Base-by-base conservation (phyloP, 768 basidiomycete species). In the Melanogaster broomeanus region DNA sequence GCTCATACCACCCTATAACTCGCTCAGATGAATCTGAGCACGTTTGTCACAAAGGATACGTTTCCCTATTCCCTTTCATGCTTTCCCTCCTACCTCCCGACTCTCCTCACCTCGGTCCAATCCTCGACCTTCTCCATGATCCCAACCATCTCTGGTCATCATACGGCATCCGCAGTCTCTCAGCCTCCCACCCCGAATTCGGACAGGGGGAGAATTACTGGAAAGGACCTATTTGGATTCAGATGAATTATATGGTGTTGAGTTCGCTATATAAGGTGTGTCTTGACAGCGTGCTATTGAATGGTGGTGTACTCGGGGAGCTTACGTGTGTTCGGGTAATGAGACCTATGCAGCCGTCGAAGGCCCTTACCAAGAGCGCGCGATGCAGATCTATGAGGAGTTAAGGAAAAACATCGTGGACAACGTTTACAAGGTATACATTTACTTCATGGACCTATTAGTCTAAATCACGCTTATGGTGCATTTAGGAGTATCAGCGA, bases 151-250 rank as follows among this genome's bases (percentile, higher is more conserved):
- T 98, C 28, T 98, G 96, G 96, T 96, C 93, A 2, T 78, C 83
- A 1, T 94, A 85, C 65, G 95, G 96, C 24, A 73, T 98, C 31
- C 87, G 95, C 25, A 95, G 92, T 56, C 72, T 98, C 47, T 93
- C 90, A 7, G 84, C 80, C n/a, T 82, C 84, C 18, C 93, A 98
- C 64, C 83, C 88, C n/a, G 81, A 90, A 43, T 98, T 93, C 61
- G 95, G 94, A 13, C 74, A 82, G 60, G 96, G 88, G 42, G 95
- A 98, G 70, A 91, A 98, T 72, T 98, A 98, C 69, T 98, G 95
- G 95, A 88, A 87, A 61, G 94, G 96, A 1, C 91, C 95, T 3
- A 88, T 98, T 43, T 98, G 95, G 95, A 81, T 97, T 33, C 95
- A 93, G 68, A 95, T 98, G 89, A 98, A 98, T 70, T 98, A 93